phyloP scores from a whole-genome alignment of 768 basidiomycete species.

The Kwoniella sp. region DNA sequence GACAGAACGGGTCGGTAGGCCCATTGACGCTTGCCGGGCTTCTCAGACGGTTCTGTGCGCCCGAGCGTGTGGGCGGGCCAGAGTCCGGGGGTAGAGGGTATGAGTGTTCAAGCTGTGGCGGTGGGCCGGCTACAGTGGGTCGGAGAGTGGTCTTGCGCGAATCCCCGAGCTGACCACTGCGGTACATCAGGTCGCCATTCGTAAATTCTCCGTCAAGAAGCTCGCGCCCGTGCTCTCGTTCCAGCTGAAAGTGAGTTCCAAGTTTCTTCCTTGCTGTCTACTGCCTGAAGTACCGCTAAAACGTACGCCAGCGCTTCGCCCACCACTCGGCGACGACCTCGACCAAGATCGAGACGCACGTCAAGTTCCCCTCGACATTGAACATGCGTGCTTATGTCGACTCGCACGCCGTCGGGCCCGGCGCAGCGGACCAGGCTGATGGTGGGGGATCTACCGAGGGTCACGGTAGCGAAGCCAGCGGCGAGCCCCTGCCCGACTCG shows the following conservation, averaged over 20 bases:
- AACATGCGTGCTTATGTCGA: slow-evolving; percentile 79
- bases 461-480: neutral
- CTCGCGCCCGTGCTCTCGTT: slow-evolving; percentile 87
- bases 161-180: neutral
- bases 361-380: slow-evolving; percentile 74
- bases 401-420: neutral
- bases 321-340: slow-evolving; percentile 61
- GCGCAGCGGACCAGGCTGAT: neutral
- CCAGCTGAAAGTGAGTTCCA: slow-evolving; percentile 74
- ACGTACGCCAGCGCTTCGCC: slow-evolving; percentile 74
- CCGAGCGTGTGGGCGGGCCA: slow-evolving; percentile 67
- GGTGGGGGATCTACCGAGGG: neutral
- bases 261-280: no score
- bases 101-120: slow-evolving; percentile 72
- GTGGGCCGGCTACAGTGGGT: slow-evolving; percentile 30
- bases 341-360: slow-evolving; percentile 75
- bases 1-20: slow-evolving; percentile 3
- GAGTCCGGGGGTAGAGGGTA: slow-evolving; percentile 60
- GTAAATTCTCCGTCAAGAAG: slow-evolving; percentile 75
- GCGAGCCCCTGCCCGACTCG: slow-evolving; percentile 54
- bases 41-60: slow-evolving; percentile 65
- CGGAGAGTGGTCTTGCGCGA: no score
- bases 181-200: slow-evolving; percentile 63
- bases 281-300: slow-evolving; percentile 8
- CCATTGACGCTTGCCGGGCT: slow-evolving; percentile 67